phyloP scores from a whole-genome alignment of 768 basidiomycete genomes.

The Amanita jacksonii region DNA sequence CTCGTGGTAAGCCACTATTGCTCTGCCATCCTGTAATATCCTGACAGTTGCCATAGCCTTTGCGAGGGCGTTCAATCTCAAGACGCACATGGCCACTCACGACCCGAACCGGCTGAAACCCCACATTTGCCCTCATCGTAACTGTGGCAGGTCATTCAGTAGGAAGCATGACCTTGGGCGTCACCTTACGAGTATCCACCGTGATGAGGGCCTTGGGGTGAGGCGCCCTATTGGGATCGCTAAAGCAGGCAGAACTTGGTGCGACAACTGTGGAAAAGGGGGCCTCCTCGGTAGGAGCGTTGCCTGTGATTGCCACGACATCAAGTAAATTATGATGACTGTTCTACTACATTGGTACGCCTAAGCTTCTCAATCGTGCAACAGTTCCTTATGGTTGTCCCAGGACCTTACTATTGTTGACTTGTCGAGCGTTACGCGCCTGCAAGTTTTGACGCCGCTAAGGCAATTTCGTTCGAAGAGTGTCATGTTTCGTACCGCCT shows the following conservation, averaged over 20 bases:
- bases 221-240: slow-evolving; percentile 61
- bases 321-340: slow-evolving; percentile 36
- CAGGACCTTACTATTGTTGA: neutral
- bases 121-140: slow-evolving; percentile 75
- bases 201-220: slow-evolving; percentile 41
- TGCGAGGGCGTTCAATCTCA: slow-evolving; percentile 88
- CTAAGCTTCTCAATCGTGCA: too few species aligned
- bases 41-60: slow-evolving; percentile 47
- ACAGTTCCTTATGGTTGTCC: neutral
- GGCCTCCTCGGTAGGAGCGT: slow-evolving; percentile 45
- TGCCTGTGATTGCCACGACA: slow-evolving; percentile 53
- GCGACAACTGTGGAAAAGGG: slow-evolving; percentile 66
- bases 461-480: slow-evolving; percentile 42
- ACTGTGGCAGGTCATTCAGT: slow-evolving; percentile 86
- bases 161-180: slow-evolving; percentile 91
- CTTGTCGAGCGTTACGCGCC: slow-evolving; percentile 9
- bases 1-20: slow-evolving; percentile 42
- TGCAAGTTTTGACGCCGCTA: slow-evolving; percentile 27
- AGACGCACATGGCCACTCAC: slow-evolving; percentile 93
- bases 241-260: slow-evolving; percentile 56
- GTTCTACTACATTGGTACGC: neutral
- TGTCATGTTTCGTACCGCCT: slow-evolving; percentile 61
- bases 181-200: slow-evolving; percentile 81
- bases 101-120: slow-evolving; percentile 89
- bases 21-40: slow-evolving; percentile 4